These are phyloP conservation scores for Pseudonitzschia pungens DNA, from an alignment of 108 stramenopile species.

Conservation along the genomic window DNA sequence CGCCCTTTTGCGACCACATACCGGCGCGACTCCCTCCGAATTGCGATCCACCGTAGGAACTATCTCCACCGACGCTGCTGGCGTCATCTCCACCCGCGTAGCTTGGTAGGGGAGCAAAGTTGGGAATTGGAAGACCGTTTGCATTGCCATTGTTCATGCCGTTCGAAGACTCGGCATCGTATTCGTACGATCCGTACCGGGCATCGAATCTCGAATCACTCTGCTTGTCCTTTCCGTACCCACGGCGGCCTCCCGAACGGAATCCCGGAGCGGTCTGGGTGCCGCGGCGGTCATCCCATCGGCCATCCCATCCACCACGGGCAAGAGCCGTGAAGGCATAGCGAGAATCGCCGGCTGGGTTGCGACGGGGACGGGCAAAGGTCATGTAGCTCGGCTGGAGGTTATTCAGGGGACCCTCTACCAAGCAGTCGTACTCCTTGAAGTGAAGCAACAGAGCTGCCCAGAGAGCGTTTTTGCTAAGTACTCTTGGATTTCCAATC, in stretches of 20 bases:
- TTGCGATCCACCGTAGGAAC: conserved; percentile 65
- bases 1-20: conserved; percentile 34
- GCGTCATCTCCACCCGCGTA: conserved; percentile 74
- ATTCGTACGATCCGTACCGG: conserved; percentile 58
- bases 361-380: conserved; percentile 88
- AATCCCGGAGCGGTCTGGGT: conserved; percentile 45
- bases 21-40: conserved; percentile 50
- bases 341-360: conserved; percentile 76
- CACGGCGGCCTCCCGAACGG: conserved; percentile 40
- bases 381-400: conserved; percentile 92
- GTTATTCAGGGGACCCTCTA: conserved; percentile 90
- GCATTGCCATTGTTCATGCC: conserved; percentile 39
- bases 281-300: conserved; percentile 79
- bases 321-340: conserved; percentile 90
- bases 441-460: conserved; percentile 93
- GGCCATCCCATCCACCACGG: conserved; percentile 88
- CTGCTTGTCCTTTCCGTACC: conserved; percentile 62
- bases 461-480: conserved; percentile 97
- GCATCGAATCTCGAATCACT: conserved; percentile 84
- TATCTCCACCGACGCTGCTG: conserved; percentile 77
- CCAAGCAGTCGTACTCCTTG: conserved; percentile 89
- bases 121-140: conserved; percentile 73
- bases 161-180: conserved; percentile 25
- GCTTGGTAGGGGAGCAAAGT: conserved; percentile 81
- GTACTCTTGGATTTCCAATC: conserved; percentile 93